Conservation (phyloP, 139 green algal species). For the Haematococcus sp. region DNA sequence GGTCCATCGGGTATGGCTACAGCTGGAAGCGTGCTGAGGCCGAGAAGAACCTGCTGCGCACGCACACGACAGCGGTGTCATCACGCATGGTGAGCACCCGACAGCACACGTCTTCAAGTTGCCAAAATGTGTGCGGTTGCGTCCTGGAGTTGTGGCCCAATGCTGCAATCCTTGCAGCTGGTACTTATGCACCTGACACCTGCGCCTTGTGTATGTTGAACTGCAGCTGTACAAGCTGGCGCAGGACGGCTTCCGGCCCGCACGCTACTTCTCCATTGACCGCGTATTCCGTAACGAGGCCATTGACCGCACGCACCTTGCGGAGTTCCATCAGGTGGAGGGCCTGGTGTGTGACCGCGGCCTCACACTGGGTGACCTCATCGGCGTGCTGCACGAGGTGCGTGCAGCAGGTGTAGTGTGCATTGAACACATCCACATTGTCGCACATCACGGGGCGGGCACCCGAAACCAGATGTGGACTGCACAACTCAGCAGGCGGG, state of each 20-base stretch:
- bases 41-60: constrained; percentile 98
- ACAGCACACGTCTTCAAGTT: constrained; percentile 58
- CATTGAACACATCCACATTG: too few relatives aligned
- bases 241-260: constrained; percentile 48
- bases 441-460: too few relatives aligned
- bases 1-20: constrained; percentile 88
- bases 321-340: constrained; percentile 97
- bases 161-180: too few relatives aligned
- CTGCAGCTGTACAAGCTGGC: constrained; percentile 68
- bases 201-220: too few relatives aligned
- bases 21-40: constrained; percentile 88
- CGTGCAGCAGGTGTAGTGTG: too few relatives aligned
- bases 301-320: constrained; percentile 97
- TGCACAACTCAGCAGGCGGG: too few relatives aligned
- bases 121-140: constrained; percentile 36
- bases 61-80: constrained; percentile 97
- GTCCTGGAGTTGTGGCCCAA: too few relatives aligned
- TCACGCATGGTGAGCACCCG: constrained; percentile 94
- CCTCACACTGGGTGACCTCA: constrained; percentile 91
- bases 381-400: constrained; percentile 62
- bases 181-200: too few relatives aligned
- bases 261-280: constrained; percentile 80
- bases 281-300: constrained; percentile 98
- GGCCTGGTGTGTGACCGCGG: constrained; percentile 83
- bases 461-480: too few relatives aligned